Percentiles rank a stretch among this genome's conserved stretches.
phyloP scores from a whole-genome alignment of 163 green algal species.

The Volvox carteri region DNA sequence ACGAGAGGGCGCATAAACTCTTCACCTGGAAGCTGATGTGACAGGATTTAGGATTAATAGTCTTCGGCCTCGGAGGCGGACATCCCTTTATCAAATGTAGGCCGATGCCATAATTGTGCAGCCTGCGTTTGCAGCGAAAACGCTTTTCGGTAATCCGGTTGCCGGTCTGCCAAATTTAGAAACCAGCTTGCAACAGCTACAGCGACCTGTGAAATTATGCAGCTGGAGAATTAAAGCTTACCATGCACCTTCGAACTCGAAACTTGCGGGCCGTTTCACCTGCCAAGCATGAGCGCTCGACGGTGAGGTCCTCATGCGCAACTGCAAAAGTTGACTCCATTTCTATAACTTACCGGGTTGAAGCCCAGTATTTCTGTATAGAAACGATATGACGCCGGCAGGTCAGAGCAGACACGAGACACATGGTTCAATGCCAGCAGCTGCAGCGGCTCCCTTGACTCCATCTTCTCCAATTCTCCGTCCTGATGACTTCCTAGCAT shows the following conservation, averaged over 20 bases:
- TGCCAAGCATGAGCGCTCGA: background rate
- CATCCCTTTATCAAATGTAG: constrained; percentile 83
- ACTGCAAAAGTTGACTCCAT: background rate
- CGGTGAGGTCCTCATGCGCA: background rate
- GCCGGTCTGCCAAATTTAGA: background rate
- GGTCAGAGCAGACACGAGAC: constrained; percentile 68
- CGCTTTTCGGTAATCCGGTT: too few species aligned
- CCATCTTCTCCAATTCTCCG: constrained; percentile 4
- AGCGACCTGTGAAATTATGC: too few species aligned
- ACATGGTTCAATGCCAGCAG: constrained; percentile 81
- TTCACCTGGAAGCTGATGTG: constrained; percentile 87
- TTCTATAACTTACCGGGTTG: constrained; percentile 24
- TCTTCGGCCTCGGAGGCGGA: constrained; percentile 32
- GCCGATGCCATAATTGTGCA: constrained; percentile 82
- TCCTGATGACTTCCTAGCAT: background rate
- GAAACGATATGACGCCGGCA: constrained; percentile 70
- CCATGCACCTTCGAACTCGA: constrained; percentile 88
- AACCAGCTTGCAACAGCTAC: background rate
- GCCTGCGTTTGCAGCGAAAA: constrained; percentile 65
- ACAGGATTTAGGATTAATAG: constrained; percentile 79
- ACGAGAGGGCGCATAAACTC: too few species aligned
- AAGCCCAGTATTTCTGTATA: constrained; percentile 88
- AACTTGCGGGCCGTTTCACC: constrained; percentile 74
- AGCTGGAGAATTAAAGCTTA: too few species aligned
- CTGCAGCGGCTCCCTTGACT: constrained; percentile 12